Base-by-base conservation (phyloP, 805 yeast genomes). In the Ogataea chonburiensis region DNA sequence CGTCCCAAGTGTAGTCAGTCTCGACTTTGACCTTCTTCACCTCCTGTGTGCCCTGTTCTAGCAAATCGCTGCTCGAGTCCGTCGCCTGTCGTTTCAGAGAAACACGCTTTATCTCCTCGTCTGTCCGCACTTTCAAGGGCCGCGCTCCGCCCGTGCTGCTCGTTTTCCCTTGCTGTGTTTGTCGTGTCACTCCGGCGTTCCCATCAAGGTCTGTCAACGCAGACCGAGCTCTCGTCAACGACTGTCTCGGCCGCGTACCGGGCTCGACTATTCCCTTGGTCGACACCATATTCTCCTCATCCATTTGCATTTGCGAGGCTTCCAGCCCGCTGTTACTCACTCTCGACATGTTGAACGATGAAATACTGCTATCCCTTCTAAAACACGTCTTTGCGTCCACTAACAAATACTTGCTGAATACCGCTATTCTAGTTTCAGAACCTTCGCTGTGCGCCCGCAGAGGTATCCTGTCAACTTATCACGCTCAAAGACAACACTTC, bases 1-100 rank as follows among this genome's bases (percentile, higher is more conserved):
- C 86, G 53, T 82, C 88, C 86, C 88, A 77, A 35, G 62, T 67
- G 50, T 71, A 70, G 24, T 49, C 49, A 15, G 39, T 47, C 44
- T 70, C 78, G 14, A 54, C 53, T 37, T 55, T 55, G 17, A 55
- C 55, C 30, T 58, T 57, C 31, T 61, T 60, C 17, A 43, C 39
- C 24, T 56, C 63, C 32, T 54, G 60, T 16, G 53, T 53, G 34
- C 38, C 47, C 24, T 46, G 52, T 19, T 49, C 53, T 24, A 52
- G 26, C 7, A 60, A 40, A 46, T 70, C 70, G n/a, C 74, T 65
- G 22, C 71, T 62, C 8, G 74, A 62, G 45, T 76, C 80, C 10
- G 81, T 73, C 1, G 81, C 79, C 46, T 68, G 75, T 47, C 82
- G 63, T 46, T 77, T 77, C 28, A 64, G 38, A 2, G 65, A 62